Evolutionary conservation across 2,329 filamentous ascomycete species (phyloP).

Genomic region (Alternaria postmessia): DNA sequence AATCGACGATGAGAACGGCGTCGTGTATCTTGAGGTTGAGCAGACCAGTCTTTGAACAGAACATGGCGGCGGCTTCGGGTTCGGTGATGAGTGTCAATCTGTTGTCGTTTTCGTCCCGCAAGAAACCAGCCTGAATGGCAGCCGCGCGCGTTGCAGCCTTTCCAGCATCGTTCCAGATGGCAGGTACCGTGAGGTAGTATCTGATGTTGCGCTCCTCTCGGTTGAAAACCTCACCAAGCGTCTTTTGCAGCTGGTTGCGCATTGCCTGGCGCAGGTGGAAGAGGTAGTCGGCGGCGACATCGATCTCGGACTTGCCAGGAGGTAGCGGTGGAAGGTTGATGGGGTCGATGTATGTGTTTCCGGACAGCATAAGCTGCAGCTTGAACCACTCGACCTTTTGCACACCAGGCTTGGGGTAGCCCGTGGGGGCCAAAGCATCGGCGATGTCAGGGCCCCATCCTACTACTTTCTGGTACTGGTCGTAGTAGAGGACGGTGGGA

Average conservation of each 20-base stretch:
- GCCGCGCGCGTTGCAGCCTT: conserved; percentile 96
- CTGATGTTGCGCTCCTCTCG: conserved; percentile 97
- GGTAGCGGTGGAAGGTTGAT: conserved; percentile 98
- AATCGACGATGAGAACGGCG: conserved; percentile 97
- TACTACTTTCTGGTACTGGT: conserved; percentile 99
- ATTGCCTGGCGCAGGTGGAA: conserved; percentile 98
- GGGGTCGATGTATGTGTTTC: conserved; percentile 98
- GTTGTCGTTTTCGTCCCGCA: conserved; percentile 97
- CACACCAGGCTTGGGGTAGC: conserved; percentile 96
- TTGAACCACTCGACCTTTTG: conserved; percentile 99
- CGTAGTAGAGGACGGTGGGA: conserved; percentile 98
- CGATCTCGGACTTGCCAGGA: conserved; percentile 97
- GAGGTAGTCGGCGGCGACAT: conserved; percentile 98
- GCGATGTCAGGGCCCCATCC: conserved; percentile 99
- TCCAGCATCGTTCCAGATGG: conserved; percentile 98
- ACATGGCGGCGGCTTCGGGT: conserved; percentile 94
- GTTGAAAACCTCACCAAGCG: conserved; percentile 95
- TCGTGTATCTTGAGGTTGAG: conserved; percentile 98
- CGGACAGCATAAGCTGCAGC: conserved; percentile 96
- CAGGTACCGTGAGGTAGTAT: conserved; percentile 98
- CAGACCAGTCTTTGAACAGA: conserved; percentile 95
- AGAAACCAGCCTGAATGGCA: conserved; percentile 94
- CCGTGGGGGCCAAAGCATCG: conserved; percentile 93
- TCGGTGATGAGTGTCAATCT: conserved; percentile 93
- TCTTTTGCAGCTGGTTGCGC: conserved; percentile 95